phyloP scores from a whole-genome alignment of 78 protist species.

The Dictyostelium capitatum region DNA sequence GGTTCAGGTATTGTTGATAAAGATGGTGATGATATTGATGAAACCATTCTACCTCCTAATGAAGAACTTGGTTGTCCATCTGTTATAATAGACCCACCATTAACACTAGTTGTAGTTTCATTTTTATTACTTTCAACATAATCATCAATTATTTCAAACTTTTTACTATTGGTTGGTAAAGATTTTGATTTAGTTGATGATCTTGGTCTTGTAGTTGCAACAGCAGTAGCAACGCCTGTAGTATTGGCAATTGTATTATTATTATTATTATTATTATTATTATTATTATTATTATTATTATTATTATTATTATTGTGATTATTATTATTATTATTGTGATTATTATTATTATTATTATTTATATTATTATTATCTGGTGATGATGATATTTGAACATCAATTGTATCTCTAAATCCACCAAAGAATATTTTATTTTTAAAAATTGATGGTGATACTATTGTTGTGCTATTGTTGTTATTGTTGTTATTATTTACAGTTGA shows the following conservation, averaged over 20 bases:
- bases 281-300: not conserved
- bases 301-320: not conserved
- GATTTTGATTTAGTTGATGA: constrained; percentile 1
- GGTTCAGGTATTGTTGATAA: not conserved
- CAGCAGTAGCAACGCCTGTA: not conserved
- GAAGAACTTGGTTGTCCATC: not conserved
- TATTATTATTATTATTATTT: constrained; percentile 2
- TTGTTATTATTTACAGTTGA: not conserved
- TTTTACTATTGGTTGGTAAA: not conserved
- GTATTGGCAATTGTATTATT: not conserved
- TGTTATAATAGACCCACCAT: constrained; percentile 20
- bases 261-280: not conserved
- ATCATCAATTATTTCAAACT: constrained; percentile 21
- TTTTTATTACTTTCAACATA: not conserved
- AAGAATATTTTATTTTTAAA: not conserved
- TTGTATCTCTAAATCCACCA: constrained; percentile 1
- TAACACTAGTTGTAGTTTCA: not conserved
- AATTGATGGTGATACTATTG: not conserved
- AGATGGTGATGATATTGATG: not conserved
- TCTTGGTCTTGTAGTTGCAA: not conserved
- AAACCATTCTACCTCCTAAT: not conserved
- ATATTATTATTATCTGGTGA: not conserved
- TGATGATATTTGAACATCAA: not conserved
- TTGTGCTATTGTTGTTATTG: not conserved
- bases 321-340: not conserved